phyloP scores from a whole-genome alignment of 192 early-diverging fungal species.

The Chytriomyces sp. region DNA sequence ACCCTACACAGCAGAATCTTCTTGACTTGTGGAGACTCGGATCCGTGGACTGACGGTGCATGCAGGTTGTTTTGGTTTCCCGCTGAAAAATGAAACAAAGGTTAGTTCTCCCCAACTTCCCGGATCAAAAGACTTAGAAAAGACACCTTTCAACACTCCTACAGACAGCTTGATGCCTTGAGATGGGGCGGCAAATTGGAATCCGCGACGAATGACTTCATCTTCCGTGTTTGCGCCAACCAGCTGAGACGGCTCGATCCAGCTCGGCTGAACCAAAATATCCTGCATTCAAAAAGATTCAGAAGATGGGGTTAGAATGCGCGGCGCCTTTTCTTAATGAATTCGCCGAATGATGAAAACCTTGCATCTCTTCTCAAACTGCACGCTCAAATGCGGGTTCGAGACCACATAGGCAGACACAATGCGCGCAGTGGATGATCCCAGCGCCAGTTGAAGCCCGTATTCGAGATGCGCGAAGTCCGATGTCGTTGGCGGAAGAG shows the following conservation, averaged over 20 bases:
- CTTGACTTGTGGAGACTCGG: slow-evolving; percentile 15
- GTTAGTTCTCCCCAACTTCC: not conserved
- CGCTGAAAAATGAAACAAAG: not conserved
- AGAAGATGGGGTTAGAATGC: not conserved
- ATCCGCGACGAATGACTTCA: slow-evolving; percentile 61
- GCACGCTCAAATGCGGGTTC: slow-evolving; percentile 56
- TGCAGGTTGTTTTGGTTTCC: not conserved
- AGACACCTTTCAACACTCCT: slow-evolving; percentile 38
- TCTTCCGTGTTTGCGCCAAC: slow-evolving; percentile 63
- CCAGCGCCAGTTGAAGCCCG: slow-evolving; percentile 58
- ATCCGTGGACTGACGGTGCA: not conserved
- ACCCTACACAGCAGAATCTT: slow-evolving; percentile 53
- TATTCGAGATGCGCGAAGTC: slow-evolving; percentile 62
- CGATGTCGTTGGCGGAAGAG: slow-evolving; percentile 47
- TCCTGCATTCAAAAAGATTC: slow-evolving; percentile 41
- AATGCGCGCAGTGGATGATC: slow-evolving; percentile 62
- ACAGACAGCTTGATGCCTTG: slow-evolving; percentile 52
- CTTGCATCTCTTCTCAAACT: slow-evolving; percentile 61
- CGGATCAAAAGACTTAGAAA: not conserved
- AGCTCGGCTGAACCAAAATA: slow-evolving; percentile 46
- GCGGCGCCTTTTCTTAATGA: not conserved
- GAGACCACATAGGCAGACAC: slow-evolving; percentile 52
- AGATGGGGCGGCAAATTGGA: slow-evolving; percentile 49
- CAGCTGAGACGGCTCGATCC: slow-evolving; percentile 55
- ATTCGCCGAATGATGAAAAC: slow-evolving; percentile 19